Conservation (phyloP, 257 asterid species). For the Datura wrightii region DNA sequence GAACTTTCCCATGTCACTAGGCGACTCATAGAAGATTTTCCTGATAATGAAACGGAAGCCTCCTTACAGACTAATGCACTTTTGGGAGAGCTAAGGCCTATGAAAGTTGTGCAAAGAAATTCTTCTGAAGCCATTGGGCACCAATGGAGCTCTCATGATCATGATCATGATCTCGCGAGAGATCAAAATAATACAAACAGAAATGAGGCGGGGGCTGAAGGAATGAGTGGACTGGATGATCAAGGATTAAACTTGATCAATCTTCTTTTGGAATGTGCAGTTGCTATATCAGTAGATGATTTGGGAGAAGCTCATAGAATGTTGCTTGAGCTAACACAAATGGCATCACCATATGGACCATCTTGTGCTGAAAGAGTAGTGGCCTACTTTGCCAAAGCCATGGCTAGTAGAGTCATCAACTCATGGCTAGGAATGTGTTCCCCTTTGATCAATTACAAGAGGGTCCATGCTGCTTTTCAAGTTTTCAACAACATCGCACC, state of each 20-base stretch:
- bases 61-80: constrained; percentile 31
- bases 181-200: constrained; percentile 1
- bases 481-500: constrained; percentile 70
- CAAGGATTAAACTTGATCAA: constrained; percentile 55
- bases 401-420: constrained; percentile 74
- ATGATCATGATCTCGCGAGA: background rate
- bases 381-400: constrained; percentile 74
- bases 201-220: background rate
- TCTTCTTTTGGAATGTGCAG: constrained; percentile 71
- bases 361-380: constrained; percentile 76
- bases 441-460: constrained; percentile 54
- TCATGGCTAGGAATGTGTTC: constrained; percentile 72
- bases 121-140: constrained; percentile 38
- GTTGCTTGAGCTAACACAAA: constrained; percentile 71
- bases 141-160: constrained; percentile 28
- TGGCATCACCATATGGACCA: constrained; percentile 58
- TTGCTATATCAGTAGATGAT: constrained; percentile 73
- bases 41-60: constrained; percentile 40
- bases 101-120: constrained; percentile 42
- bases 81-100: constrained; percentile 48
- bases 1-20: constrained; percentile 67
- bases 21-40: constrained; percentile 65
- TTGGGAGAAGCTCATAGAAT: constrained; percentile 73
- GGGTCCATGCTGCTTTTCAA: constrained; percentile 61
- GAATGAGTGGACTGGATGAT: constrained; percentile 42